Evolutionary conservation across 192 early-diverging fungal genomes (phyloP), one percentile per base, ranked within the genome.

Genomic region (Backusella morwellensis): DNA sequence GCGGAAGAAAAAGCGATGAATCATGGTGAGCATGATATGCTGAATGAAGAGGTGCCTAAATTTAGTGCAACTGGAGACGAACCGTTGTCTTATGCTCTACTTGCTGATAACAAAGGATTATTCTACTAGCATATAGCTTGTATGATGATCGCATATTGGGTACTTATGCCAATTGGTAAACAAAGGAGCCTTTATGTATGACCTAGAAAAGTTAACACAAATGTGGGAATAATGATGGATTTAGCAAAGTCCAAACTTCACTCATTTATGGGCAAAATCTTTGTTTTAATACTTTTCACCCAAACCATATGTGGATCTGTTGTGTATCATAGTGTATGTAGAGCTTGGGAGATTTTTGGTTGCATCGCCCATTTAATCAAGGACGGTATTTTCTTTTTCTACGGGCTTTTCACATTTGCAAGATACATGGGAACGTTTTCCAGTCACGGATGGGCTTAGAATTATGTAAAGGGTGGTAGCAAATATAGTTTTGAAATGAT

Each of bases 111-210:
- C 15, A 78, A 78, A 56, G 74, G 74, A n/a, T 76, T 72, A 17
- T 76, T 82, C 14, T 78, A 78, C 36, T 34, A 35, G n/a, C 81
- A 82, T 42, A 74, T 82, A 17, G 26, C 36, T 23, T 78, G 78
- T 19, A 82, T 82, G 81, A 66, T 82, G 7, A 17, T 82, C 29
- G 76, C 74, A 9, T 82, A 78, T 73, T 78, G 74, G 81, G 73
- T 82, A 63, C 47, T 82, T 1, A 74, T 82, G 72, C 81, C 77
- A n/a, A 82, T 82, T 11, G 81, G 81, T 82, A 78, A 82, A 54
- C 36, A 6, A 38, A 15, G 6, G 14, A n/a, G 2, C 32, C n/a
- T 47, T 63, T 15, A 54, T 50, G 6, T 38, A 35, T 6, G 26
- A 34, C 6, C 34, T 75, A 66, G 1, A 32, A 68, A 35, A 15